Conservation (phyloP, 1,139 yeast genomes). For the Yamadazyma pseudoaaseri region DNA sequence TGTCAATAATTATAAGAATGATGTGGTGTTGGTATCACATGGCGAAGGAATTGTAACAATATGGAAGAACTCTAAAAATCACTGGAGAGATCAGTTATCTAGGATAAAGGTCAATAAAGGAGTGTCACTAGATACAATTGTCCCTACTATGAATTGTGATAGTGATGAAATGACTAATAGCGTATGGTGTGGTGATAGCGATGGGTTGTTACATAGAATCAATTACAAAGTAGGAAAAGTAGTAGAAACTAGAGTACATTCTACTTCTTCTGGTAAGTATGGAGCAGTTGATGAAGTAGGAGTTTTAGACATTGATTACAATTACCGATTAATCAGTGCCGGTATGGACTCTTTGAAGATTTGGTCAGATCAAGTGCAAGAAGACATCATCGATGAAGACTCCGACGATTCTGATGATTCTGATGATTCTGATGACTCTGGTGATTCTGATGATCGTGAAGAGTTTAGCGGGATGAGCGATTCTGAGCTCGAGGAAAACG, state of each 20-base stretch:
- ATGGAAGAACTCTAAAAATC: constrained; percentile 77
- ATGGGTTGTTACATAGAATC: constrained; percentile 72
- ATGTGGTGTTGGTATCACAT: constrained; percentile 70
- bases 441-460: constrained; percentile 9
- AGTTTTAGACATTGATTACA: constrained; percentile 72
- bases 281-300: constrained; percentile 61
- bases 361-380: constrained; percentile 52
- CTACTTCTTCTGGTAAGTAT: constrained; percentile 41
- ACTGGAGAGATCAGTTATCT: constrained; percentile 75
- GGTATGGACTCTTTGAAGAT: constrained; percentile 80
- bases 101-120: constrained; percentile 68
- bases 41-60: constrained; percentile 89
- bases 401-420: constrained; percentile 16
- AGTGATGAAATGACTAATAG: constrained; percentile 47
- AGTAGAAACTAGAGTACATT: constrained; percentile 67
- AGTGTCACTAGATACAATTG: constrained; percentile 75
- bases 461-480: constrained; percentile 12
- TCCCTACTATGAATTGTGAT: constrained; percentile 74
- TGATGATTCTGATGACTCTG: constrained; percentile 11
- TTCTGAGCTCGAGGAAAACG: constrained; percentile 15
- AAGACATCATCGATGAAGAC: constrained; percentile 15
- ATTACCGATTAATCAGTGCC: constrained; percentile 74
- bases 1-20: constrained; percentile 51
- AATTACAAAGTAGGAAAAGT: constrained; percentile 65
- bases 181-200: constrained; percentile 84